phyloP scores from a whole-genome alignment of 2,329 filamentous ascomycete species.

The Ophiostoma perfectum region DNA sequence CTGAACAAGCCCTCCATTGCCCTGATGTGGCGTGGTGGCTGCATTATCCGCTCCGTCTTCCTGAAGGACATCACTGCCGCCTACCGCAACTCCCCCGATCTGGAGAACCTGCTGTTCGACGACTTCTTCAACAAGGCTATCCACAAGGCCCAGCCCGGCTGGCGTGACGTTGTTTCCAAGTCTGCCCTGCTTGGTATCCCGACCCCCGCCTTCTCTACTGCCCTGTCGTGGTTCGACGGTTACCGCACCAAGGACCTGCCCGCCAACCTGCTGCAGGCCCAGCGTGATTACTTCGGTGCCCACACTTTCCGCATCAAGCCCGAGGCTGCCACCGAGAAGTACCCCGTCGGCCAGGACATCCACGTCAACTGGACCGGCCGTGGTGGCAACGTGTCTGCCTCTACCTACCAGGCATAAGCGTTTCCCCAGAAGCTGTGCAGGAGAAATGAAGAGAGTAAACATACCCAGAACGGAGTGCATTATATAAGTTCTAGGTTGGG shows the following conservation, averaged over 20 bases:
- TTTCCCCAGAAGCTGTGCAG: background rate
- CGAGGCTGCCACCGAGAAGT: constrained; percentile 69
- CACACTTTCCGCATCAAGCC: constrained; percentile 89
- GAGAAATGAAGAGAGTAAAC: background rate
- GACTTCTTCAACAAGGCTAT: constrained; percentile 99
- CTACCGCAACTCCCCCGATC: constrained; percentile 88
- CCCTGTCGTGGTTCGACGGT: constrained; percentile 96
- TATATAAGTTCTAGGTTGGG: constrained; percentile 3
- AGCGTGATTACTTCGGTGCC: constrained; percentile 98
- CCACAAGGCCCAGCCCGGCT: constrained; percentile 88
- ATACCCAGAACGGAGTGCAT: constrained; percentile 14
- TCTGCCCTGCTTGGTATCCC: constrained; percentile 91
- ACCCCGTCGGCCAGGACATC: constrained; percentile 79
- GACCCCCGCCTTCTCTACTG: constrained; percentile 92
- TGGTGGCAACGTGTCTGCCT: constrained; percentile 94
- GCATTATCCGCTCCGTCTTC: constrained; percentile 99
- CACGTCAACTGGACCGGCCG: constrained; percentile 99
- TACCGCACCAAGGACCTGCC: constrained; percentile 96
- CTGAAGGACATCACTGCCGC: constrained; percentile 98
- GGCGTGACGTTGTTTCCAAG: constrained; percentile 88
- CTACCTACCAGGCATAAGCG: constrained; percentile 87
- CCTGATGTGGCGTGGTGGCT: constrained; percentile 99
- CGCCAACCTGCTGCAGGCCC: constrained; percentile 96
- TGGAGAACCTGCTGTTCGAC: constrained; percentile 97
- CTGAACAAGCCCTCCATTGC: constrained; percentile 99